A percentile compares a stretch with the other conserved stretches of the same genome.
phyloP scores from a whole-genome alignment of 2,329 filamentous ascomycete genomes.

The Nakataea oryzae region DNA sequence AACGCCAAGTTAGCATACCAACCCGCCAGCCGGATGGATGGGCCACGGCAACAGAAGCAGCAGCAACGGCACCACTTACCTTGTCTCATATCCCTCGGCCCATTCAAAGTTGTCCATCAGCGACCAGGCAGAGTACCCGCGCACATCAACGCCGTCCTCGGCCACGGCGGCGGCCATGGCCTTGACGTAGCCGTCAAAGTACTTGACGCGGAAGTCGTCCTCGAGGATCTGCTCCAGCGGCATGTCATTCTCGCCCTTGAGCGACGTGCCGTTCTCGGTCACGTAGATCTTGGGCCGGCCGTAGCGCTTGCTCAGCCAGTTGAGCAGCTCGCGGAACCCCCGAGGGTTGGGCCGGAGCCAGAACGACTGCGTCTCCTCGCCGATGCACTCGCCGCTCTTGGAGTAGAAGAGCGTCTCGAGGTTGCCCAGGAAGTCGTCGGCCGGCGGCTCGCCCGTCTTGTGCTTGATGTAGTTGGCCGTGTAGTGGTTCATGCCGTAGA shows the following conservation, averaged over 20 bases:
- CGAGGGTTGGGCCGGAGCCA: slow-evolving; percentile 70
- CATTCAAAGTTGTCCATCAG: slow-evolving; percentile 87
- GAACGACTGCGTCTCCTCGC: slow-evolving; percentile 69
- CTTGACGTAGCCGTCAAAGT: slow-evolving; percentile 67
- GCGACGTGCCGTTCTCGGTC: slow-evolving; percentile 78
- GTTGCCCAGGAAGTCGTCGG: slow-evolving; percentile 64
- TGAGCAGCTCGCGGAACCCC: slow-evolving; percentile 68
- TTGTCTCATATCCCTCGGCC: slow-evolving; percentile 83
- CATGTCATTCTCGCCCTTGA: slow-evolving; percentile 75
- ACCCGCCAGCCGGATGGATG: neutral
- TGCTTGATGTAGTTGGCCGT: slow-evolving; percentile 80
- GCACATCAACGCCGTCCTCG: slow-evolving; percentile 66
- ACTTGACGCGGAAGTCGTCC: slow-evolving; percentile 72
- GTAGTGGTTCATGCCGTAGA: slow-evolving; percentile 94
- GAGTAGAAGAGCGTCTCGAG: slow-evolving; percentile 61
- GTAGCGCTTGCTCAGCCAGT: slow-evolving; percentile 71
- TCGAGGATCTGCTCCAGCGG: slow-evolving; percentile 59
- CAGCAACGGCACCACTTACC: slow-evolving; percentile 18
- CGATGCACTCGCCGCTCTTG: slow-evolving; percentile 64
- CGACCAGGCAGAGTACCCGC: slow-evolving; percentile 78
- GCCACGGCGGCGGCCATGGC: slow-evolving; percentile 65
- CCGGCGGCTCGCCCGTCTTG: slow-evolving; percentile 46
- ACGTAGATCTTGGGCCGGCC: slow-evolving; percentile 70
- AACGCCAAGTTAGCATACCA: neutral
- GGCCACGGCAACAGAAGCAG: neutral